Base-by-base conservation (phyloP, 306 rosid species). In the Cicer cuneatum region DNA sequence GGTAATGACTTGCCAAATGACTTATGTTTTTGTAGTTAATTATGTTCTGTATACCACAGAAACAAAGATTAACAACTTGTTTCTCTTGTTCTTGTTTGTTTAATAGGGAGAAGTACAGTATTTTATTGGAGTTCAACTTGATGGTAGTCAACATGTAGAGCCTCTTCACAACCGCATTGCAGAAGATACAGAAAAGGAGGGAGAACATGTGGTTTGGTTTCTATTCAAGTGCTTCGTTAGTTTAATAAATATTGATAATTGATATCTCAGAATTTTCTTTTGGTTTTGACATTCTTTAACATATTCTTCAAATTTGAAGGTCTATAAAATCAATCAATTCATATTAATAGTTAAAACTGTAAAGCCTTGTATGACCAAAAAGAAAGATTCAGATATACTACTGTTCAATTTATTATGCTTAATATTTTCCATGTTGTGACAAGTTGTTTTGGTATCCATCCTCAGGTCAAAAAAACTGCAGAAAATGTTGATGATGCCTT, bases 71-170 rank as follows among this genome's bases (percentile, higher is more conserved):
- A 54, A 12, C 39, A 54, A 12, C 39, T 38, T 24, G 58, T 68
- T 63, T 67, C 53, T 38, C 10, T 53, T 78, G 69, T 46, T 14
- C 14, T 67, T 80, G 42, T 69, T n/a, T 59, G 68, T 49, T 65
- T 63, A 66, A 81, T 85, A 94, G 98, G 97, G 98, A 79, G 97
- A 91, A 85, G 98, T 94, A 1, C 98, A 94, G 29, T 94, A 94
- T 73, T 94, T 94, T 49, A 91, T 91, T 85, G 98, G 98, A 52
- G 98, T 94, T 63, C 98, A 94, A 81, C 94, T 94, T 15, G 98
- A 94, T 80, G 98, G 98, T 10, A 94, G 98, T 83, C 97, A 90
- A 79, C 96, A 90, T 35, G 92, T 94, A 77, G 97, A 94, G 87
- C 97, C 98, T 35, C 93, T 90, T 69, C 80, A 71, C 53, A 90